Evolutionary conservation across 2,329 filamentous ascomycete species (phyloP).

Genomic region (Penicillium palitans): DNA sequence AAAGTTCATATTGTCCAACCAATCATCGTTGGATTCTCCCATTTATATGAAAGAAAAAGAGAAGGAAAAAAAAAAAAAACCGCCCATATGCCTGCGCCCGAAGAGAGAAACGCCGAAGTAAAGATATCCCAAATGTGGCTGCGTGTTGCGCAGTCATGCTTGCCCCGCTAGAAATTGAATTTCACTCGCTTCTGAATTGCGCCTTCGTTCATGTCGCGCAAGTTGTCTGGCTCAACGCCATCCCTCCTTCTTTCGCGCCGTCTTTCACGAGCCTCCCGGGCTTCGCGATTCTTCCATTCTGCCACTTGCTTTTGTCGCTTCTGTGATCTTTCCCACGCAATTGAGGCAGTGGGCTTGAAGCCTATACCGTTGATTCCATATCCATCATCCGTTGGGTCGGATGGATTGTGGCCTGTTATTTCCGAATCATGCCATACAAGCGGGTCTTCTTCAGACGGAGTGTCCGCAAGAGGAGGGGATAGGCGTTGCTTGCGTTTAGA

Average conservation of each 20-base stretch:
- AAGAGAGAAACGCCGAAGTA: slow-evolving; percentile 4
- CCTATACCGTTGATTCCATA: slow-evolving; percentile 65
- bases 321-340: slow-evolving; percentile 58
- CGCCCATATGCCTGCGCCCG: slow-evolving; percentile 3
- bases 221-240: slow-evolving; percentile 26
- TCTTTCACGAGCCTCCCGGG: slow-evolving; percentile 58
- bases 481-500: slow-evolving; percentile 31
- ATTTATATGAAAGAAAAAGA: not conserved
- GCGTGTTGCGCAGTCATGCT: not conserved
- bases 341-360: slow-evolving; percentile 61
- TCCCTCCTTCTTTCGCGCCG: slow-evolving; percentile 54
- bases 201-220: slow-evolving; percentile 30
- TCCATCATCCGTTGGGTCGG: slow-evolving; percentile 61
- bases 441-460: slow-evolving; percentile 34
- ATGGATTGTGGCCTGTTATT: slow-evolving; percentile 61
- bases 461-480: slow-evolving; percentile 37
- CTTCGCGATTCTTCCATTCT: slow-evolving; percentile 61
- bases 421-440: slow-evolving; percentile 60
- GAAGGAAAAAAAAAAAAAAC: slow-evolving; percentile 2
- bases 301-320: slow-evolving; percentile 59
- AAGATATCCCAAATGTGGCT: slow-evolving; percentile 1
- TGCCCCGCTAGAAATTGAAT: slow-evolving; percentile 34
- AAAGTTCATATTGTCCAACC: slow-evolving; percentile 16
- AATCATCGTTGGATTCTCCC: not conserved
- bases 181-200: slow-evolving; percentile 44